Percentiles rank a stretch among this genome's conserved stretches.
phyloP scores from a whole-genome alignment of 495 filamentous ascomycete species.

The Hypoxylon crocopeplum region DNA sequence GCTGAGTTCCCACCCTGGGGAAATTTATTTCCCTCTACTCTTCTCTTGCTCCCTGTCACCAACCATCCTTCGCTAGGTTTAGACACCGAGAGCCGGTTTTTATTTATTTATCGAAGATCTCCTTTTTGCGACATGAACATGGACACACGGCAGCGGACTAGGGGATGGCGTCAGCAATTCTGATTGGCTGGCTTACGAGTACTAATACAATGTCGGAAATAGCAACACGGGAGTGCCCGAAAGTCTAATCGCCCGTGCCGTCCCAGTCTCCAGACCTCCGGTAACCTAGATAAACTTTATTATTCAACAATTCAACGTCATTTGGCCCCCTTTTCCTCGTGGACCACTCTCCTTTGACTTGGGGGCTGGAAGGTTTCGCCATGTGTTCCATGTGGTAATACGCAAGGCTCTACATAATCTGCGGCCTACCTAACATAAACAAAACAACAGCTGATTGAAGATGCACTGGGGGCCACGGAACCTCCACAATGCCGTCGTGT shows the following conservation, averaged over 20 bases:
- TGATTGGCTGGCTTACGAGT: constrained; percentile 31
- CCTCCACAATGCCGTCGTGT: too few relatives aligned
- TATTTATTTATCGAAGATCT: background rate
- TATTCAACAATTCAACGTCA: constrained; percentile 13
- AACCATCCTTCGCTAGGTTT: background rate
- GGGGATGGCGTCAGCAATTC: constrained; percentile 3
- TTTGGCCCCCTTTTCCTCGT: constrained; percentile 4
- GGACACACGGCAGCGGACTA: constrained; percentile 1
- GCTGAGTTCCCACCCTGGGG: constrained; percentile 22
- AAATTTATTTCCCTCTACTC: background rate
- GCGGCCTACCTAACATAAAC: background rate
- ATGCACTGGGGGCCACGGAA: constrained; percentile 15
- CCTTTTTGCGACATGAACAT: constrained; percentile 4
- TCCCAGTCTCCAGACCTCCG: constrained; percentile 18
- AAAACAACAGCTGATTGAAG: background rate
- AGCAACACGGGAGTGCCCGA: constrained; percentile 35
- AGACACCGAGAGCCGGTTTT: background rate
- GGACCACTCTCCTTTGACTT: constrained; percentile 5
- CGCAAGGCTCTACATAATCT: constrained; percentile 9
- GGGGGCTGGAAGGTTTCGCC: constrained; percentile 22
- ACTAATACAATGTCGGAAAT: constrained; percentile 9
- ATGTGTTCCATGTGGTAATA: constrained; percentile 20
- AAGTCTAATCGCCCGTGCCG: constrained; percentile 21
- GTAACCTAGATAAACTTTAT: too few relatives aligned
- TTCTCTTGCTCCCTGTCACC: background rate